phyloP scores from a whole-genome alignment of 208 protist genomes.

The Porcisia hertigi region DNA sequence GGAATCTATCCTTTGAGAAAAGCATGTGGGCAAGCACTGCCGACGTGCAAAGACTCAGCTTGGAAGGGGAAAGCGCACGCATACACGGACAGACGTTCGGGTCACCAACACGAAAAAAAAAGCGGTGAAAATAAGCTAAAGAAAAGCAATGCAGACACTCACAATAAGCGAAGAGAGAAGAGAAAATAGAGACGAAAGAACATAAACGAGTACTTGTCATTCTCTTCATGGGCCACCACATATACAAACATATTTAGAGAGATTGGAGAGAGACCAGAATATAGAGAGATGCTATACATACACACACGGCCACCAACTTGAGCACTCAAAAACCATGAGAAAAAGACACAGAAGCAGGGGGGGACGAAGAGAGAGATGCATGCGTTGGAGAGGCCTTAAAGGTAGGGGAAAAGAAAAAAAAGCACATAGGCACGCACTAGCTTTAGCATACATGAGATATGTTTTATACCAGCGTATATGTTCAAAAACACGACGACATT shows the following conservation, averaged over 20 bases:
- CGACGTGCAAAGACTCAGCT: background rate
- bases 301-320: background rate
- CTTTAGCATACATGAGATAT: background rate
- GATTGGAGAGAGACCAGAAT: too few species aligned
- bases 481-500: background rate
- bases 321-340: background rate
- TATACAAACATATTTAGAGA: background rate
- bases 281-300: background rate
- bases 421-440: background rate
- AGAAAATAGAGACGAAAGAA: background rate
- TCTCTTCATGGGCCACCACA: background rate
- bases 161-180: background rate
- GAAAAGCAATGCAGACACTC: background rate
- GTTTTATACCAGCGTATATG: background rate
- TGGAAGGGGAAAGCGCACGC: background rate
- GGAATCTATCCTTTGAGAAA: background rate
- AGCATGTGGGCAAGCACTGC: background rate
- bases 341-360: background rate
- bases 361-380: background rate
- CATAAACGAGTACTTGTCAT: background rate
- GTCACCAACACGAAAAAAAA: background rate
- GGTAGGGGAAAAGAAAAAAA: background rate
- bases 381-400: background rate
- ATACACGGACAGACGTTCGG: background rate
- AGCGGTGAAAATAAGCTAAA: background rate